Conservation (phyloP, 2,329 filamentous ascomycete genomes). For the Hyphodiscus sp. region DNA sequence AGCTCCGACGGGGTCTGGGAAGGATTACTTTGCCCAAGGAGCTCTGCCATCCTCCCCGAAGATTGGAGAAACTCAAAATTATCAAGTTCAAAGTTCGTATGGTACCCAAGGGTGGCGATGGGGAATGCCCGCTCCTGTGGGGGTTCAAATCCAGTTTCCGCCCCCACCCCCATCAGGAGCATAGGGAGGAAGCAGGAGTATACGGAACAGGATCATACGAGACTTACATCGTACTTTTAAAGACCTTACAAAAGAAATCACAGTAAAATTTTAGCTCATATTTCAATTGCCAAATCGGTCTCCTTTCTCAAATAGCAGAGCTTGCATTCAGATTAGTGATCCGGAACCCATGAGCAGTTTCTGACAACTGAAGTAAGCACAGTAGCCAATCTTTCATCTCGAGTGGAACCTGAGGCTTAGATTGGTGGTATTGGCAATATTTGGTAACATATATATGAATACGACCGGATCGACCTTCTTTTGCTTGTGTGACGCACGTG, state of each 20-base stretch:
- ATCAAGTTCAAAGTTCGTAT: background rate
- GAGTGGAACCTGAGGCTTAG: too few relatives aligned
- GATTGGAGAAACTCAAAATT: background rate
- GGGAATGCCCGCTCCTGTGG: background rate
- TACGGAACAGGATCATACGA: background rate
- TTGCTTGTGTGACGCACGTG: too few relatives aligned
- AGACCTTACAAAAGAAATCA: background rate
- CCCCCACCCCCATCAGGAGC: background rate
- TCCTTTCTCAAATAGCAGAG: too few relatives aligned
- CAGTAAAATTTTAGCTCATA: too few relatives aligned
- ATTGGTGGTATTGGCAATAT: too few relatives aligned
- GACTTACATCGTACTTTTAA: background rate
- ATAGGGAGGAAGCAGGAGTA: background rate
- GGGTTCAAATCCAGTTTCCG: background rate
- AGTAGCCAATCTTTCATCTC: too few relatives aligned
- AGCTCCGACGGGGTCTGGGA: background rate
- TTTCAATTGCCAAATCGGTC: too few relatives aligned
- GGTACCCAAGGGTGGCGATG: background rate
- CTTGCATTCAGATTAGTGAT: too few relatives aligned
- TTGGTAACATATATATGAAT: too few relatives aligned
- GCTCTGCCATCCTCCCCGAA: background rate
- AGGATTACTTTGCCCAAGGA: background rate
- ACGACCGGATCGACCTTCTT: too few relatives aligned
- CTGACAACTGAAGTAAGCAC: too few relatives aligned
- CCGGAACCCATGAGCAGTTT: too few relatives aligned